Evolutionary conservation across 345 rosid genomes (phyloP), one percentile per base, ranked within the genome.

Genomic region (Rhizophora mangle): DNA sequence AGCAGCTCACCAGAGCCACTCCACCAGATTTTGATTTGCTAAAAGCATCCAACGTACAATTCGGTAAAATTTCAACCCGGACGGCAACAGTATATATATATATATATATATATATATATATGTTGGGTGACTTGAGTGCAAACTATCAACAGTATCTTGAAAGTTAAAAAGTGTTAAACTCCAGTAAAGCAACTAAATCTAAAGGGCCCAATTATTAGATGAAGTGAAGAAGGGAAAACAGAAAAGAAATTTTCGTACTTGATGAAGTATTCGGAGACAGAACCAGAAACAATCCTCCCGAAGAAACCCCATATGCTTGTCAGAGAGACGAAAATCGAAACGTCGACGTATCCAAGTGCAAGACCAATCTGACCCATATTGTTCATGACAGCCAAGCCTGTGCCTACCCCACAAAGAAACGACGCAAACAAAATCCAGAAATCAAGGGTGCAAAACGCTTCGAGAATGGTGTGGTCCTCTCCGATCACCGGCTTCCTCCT

Each of bases 231-330:
- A 6, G 62, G 2, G 1, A 37, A 46, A 69, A 31, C 13, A 18
- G 13, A 32, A 7, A 58, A 16, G 19, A 52, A 53, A 22, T n/a
- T 22, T 7, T 39, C 81, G 69, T 61, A 78, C 81, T 64, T 72
- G 78, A 95, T 70, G 27, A 85, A 85, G 72, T 87, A 73, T 74
- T 95, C 99, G 1, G 99, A 95, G 10, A 86, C 85, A 0, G 88
- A 72, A 22, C 99, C 99, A 39, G 99, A 92, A 46, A 81, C 46
- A 67, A 95, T 92, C 29, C 99, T 79, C 0, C 99, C 99, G 26
- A 95, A 95, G 74, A 95, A 92, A 0, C 99, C 99, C 92, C 91
- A 92, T 53, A 95, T 90, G 47, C 99, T 95, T 0, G 85, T 87
- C 67, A 95, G 68, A 1, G 99, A 92, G 21, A 95, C 87, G 65